A percentile compares a stretch with the other conserved stretches of the same genome.
phyloP scores from a whole-genome alignment of 164 flowering plant species.

The Umbilicus rupestris region DNA sequence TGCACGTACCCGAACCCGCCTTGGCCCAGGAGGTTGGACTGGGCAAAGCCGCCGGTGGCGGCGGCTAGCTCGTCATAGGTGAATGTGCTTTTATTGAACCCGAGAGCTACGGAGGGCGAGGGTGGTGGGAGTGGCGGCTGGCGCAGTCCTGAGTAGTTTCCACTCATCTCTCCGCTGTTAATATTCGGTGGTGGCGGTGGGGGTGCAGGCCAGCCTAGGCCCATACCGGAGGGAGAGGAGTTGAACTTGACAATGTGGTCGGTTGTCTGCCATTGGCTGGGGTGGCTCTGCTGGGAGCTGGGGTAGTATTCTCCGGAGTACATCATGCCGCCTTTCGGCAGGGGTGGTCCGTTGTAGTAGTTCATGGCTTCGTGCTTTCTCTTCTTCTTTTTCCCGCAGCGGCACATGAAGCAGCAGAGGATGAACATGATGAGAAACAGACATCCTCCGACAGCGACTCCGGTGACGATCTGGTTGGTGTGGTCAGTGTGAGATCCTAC shows the following conservation, averaged over 20 bases:
- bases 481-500: not conserved
- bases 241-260: slow-evolving; percentile 10
- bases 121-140: slow-evolving; percentile 13
- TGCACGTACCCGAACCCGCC: slow-evolving; percentile 14
- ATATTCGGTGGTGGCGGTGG: slow-evolving; percentile 12
- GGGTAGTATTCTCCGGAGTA: not conserved
- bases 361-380: slow-evolving; percentile 7
- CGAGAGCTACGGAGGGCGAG: slow-evolving; percentile 10
- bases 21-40: slow-evolving; percentile 11
- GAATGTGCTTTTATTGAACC: slow-evolving; percentile 12
- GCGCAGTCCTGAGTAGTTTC: slow-evolving; percentile 11
- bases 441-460: slow-evolving; percentile 8
- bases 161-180: slow-evolving; percentile 9
- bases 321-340: not conserved
- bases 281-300: not conserved
- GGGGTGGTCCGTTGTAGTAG: slow-evolving; percentile 6
- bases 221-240: not conserved
- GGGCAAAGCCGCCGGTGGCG: slow-evolving; percentile 8
- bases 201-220: slow-evolving; percentile 11
- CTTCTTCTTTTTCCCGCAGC: slow-evolving; percentile 10
- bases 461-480: not conserved
- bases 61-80: slow-evolving; percentile 13
- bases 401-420: slow-evolving; percentile 1
- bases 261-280: not conserved
- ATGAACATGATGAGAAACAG: slow-evolving; percentile 9